phyloP scores from a whole-genome alignment of 345 rosid genomes.

The Odontarrhena argentea region DNA sequence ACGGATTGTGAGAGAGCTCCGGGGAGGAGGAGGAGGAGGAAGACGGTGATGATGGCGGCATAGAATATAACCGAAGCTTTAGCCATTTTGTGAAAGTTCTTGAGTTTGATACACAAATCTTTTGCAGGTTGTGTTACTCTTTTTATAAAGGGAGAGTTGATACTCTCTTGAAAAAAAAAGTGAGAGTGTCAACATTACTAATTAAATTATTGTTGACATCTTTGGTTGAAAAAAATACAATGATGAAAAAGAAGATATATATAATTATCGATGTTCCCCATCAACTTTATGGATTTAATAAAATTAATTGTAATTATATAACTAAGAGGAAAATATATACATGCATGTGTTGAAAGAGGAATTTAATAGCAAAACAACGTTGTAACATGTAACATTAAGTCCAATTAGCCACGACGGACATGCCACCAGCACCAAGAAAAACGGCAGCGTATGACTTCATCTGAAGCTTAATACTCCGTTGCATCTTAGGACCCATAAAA shows the following conservation, averaged over 20 bases:
- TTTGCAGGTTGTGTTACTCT: background rate
- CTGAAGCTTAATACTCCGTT: conserved; percentile 47
- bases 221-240: too few species aligned
- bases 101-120: background rate
- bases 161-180: background rate
- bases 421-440: conserved; percentile 57
- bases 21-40: conserved; percentile 35
- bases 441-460: conserved; percentile 43
- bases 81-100: conserved; percentile 6
- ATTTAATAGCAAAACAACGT: too few species aligned
- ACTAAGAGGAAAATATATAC: too few species aligned
- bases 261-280: too few species aligned
- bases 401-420: conserved; percentile 68
- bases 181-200: conserved; percentile 2
- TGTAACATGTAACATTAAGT: conserved; percentile 38
- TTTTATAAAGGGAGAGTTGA: background rate
- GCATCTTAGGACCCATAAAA: conserved; percentile 59
- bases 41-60: background rate
- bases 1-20: conserved; percentile 33
- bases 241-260: too few species aligned
- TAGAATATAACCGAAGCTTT: background rate
- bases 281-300: too few species aligned
- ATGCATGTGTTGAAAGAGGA: too few species aligned
- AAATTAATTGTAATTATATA: too few species aligned
- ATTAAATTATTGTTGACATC: background rate